Conservation (phyloP, 345 rosid species). For the Jatropha curcas region DNA sequence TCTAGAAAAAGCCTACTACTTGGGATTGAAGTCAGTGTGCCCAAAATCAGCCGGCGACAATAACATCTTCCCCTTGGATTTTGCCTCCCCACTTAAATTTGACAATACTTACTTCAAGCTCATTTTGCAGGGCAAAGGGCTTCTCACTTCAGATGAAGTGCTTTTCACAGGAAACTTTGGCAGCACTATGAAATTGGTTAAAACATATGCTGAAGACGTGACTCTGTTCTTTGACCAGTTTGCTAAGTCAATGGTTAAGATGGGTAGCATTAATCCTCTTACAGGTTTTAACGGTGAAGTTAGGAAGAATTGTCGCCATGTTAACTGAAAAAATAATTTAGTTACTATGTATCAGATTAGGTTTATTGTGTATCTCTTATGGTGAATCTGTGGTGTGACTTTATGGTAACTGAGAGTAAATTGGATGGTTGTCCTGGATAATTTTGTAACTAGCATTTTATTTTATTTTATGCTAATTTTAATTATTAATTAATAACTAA, state of each 20-base stretch:
- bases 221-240: constrained; percentile 27
- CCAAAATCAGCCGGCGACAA: constrained; percentile 32
- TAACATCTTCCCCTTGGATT: constrained; percentile 26
- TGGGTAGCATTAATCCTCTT: constrained; percentile 31
- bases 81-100: constrained; percentile 27
- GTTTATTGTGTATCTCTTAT: too few species aligned
- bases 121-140: constrained; percentile 26
- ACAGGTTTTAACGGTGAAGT: constrained; percentile 28
- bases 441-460: too few species aligned
- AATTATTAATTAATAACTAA: too few species aligned
- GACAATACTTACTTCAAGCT: constrained; percentile 37
- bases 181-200: constrained; percentile 17
- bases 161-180: constrained; percentile 18
- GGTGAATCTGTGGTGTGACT: too few species aligned
- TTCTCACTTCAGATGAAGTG: constrained; percentile 31
- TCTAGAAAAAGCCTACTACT: constrained; percentile 22
- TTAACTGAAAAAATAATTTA: constrained; percentile 8
- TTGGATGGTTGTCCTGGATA: too few species aligned
- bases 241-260: constrained; percentile 33
- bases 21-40: constrained; percentile 31
- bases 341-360: too few species aligned
- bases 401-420: too few species aligned
- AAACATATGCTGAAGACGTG: constrained; percentile 23
- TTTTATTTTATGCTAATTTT: too few species aligned
- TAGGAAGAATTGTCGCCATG: constrained; percentile 27